Percentiles rank a stretch among this genome's conserved stretches.
Conservation (phyloP, 1,284 basidiomycete species). For the Irpex rosettiformis region DNA sequence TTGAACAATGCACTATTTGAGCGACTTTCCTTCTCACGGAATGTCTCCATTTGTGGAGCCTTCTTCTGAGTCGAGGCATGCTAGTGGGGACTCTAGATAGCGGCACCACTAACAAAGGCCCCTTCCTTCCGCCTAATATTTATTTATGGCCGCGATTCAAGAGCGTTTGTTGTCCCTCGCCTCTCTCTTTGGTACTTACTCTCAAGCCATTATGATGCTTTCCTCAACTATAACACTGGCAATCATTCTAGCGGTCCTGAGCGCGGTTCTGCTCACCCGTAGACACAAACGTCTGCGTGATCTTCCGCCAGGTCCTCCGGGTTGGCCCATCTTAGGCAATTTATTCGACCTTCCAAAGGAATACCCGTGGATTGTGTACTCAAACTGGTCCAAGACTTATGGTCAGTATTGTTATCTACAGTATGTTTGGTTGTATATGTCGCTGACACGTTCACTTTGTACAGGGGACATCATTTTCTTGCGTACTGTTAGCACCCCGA, state of each 20-base stretch:
- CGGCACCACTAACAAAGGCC: no score
- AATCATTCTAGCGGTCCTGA: not conserved
- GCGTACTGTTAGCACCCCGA: not conserved
- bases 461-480: slow-evolving; percentile 3
- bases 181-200: not conserved
- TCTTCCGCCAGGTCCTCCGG: slow-evolving; percentile 4
- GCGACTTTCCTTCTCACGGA: not conserved
- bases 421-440: no score
- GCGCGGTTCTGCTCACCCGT: not conserved
- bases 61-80: not conserved
- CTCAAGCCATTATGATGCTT: not conserved
- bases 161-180: not conserved
- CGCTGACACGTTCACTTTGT: not conserved
- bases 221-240: not conserved
- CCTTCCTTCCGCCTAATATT: no score
- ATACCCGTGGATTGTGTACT: slow-evolving; percentile 8
- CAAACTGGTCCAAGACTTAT: slow-evolving; percentile 4
- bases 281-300: no score
- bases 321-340: slow-evolving; percentile 7
- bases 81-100: no score
- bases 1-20: not conserved
- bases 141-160: no score
- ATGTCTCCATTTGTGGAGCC: not conserved
- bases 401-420: no score
- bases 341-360: slow-evolving; percentile 5